phyloP scores from a whole-genome alignment of 73 alveolate species.

The Paramecium primaurelia region DNA sequence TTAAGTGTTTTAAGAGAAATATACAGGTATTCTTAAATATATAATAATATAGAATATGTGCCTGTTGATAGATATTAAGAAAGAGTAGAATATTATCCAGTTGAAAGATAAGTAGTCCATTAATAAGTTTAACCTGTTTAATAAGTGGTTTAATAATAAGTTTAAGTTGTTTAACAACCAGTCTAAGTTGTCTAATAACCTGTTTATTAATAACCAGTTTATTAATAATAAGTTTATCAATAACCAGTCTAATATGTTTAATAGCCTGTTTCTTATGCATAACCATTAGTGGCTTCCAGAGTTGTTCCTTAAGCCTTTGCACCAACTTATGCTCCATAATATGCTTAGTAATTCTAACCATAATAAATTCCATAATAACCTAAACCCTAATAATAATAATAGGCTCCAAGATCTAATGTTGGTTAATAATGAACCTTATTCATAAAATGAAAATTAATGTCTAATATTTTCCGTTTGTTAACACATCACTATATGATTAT shows the following conservation, averaged over 20 bases:
- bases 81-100: slow-evolving; percentile 50
- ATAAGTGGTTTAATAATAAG: not conserved
- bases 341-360: not conserved
- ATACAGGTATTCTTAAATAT: not conserved
- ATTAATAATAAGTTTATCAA: not conserved
- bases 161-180: slow-evolving; percentile 3
- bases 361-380: not conserved
- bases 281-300: slow-evolving; percentile 31
- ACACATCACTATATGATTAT: not conserved
- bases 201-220: not conserved
- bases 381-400: not conserved
- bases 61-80: slow-evolving; percentile 42
- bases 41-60: not conserved
- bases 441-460: not conserved
- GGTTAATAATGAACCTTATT: not conserved
- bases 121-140: slow-evolving; percentile 24
- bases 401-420: not conserved
- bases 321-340: not conserved
- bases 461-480: not conserved
- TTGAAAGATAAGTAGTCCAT: slow-evolving; percentile 36
- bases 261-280: slow-evolving; percentile 4
- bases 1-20: slow-evolving; percentile 49
- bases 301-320: not conserved
- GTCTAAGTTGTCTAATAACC: not conserved
- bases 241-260: not conserved